Evolutionary conservation across 305 asterid species (phyloP), one percentile per base, ranked within the genome.

Genomic region (Striga hermonthica): DNA sequence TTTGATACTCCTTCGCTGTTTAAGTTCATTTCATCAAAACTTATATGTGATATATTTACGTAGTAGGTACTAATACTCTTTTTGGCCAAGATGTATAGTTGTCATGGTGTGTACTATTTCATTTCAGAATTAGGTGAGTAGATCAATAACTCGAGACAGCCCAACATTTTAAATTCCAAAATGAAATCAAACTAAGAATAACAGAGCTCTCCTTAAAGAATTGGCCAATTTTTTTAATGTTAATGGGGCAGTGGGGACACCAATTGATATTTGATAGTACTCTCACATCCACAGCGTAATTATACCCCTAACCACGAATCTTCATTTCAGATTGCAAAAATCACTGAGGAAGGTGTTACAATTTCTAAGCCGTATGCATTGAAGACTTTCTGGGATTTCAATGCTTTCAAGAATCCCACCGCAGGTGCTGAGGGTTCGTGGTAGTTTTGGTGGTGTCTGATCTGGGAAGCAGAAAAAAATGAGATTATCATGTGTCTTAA

Each of bases 351-450:
- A 72, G 97, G 93, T 2, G 80, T 74, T 52, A 76, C 86, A 36
- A 65, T 84, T 36, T 92, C 81, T 15, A 83, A 75, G 45, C 97
- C 97, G 1, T 92, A 90, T 70, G 65, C 97, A 0, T 78, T 92
- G 88, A 92, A 83, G 86, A 90, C 96, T 39, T 74, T 28, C 65
- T 92, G 98, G 98, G 83, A 75, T 67, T 85, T 85, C 65, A 9
- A 88, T 40, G 98, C 97, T 53, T 90, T 92, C 74, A 72, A 90
- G 68, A 92, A 92, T 75, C 98, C 98, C 39, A 79, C 97, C 0
- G 82, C 64, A 0, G 95, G 97, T 50, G 98, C 95, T n/a, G 91
- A 84, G 73, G 98, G 98, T 14, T 86, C 98, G 15, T 92, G 98
- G 98, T 92, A 84, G 75, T 52, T 62, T 4, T 3, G 10, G 22